Conservation (phyloP, 2,329 filamentous ascomycete species). For the Sporothrix humicola region DNA sequence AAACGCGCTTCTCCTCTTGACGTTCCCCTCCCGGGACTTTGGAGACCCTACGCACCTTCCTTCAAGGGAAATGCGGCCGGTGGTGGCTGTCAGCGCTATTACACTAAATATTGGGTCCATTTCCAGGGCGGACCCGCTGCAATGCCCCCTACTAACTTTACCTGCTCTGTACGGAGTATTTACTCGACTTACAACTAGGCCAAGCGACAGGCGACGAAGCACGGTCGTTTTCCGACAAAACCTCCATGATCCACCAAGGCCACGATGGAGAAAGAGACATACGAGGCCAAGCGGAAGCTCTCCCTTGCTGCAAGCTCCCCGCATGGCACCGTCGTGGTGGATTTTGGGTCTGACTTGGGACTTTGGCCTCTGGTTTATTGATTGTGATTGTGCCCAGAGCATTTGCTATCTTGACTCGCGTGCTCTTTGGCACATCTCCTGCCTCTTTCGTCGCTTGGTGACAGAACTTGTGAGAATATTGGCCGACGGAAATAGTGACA, state of each 20-base stretch:
- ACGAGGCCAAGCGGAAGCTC: too few species aligned
- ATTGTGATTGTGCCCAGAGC: not conserved
- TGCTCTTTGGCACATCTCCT: conserved; percentile 2
- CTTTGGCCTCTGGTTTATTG: not conserved
- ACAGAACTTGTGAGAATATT: not conserved
- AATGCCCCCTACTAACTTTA: too few species aligned
- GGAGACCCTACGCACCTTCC: conserved; percentile 20
- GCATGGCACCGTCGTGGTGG: not conserved
- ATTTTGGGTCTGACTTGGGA: not conserved
- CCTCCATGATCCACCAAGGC: not conserved
- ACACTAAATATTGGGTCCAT: not conserved
- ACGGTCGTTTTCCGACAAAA: not conserved
- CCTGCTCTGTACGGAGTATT: too few species aligned
- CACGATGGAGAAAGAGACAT: not conserved
- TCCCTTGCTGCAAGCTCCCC: not conserved
- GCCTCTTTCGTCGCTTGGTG: conserved; percentile 15
- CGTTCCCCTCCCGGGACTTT: not conserved
- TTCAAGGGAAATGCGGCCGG: conserved; percentile 19
- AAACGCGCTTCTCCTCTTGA: not conserved
- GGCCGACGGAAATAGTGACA: not conserved
- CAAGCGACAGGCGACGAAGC: not conserved
- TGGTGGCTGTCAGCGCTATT: conserved; percentile 26
- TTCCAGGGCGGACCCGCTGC: not conserved
- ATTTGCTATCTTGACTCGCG: conserved; percentile 1
- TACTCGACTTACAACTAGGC: not conserved